phyloP scores from a whole-genome alignment of 2,329 filamentous ascomycete species.

The Penicillium rolfsii region DNA sequence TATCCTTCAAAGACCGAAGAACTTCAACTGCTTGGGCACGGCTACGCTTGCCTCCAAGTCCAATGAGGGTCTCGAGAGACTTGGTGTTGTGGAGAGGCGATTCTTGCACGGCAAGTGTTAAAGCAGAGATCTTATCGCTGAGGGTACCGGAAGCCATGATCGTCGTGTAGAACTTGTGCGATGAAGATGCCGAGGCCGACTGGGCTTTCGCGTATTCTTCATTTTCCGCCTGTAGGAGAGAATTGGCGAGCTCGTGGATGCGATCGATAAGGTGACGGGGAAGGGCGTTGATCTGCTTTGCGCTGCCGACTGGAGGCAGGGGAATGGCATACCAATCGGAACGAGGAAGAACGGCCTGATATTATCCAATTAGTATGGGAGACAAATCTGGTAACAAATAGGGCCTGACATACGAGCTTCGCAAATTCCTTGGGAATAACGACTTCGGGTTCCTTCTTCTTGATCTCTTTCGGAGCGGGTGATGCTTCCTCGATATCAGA shows the following conservation, averaged over 20 bases:
- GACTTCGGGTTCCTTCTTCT: conserved; percentile 24
- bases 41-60: conserved; percentile 87
- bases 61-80: conserved; percentile 81
- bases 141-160: conserved; percentile 97
- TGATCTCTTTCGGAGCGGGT: conserved; percentile 14
- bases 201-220: conserved; percentile 72
- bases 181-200: conserved; percentile 76
- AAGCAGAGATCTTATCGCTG: conserved; percentile 92
- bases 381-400: neutral
- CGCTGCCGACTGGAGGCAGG: conserved; percentile 57
- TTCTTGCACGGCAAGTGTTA: conserved; percentile 93
- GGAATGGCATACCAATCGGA: conserved; percentile 69
- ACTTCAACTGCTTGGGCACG: conserved; percentile 90
- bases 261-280: conserved; percentile 59
- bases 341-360: conserved; percentile 62
- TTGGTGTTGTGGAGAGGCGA: conserved; percentile 92
- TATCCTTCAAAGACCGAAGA: conserved; percentile 89
- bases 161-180: conserved; percentile 93
- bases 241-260: conserved; percentile 68
- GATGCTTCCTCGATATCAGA: conserved; percentile 36
- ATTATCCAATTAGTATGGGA: conserved; percentile 21
- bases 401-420: conserved; percentile 36
- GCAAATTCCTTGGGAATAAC: conserved; percentile 42
- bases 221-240: conserved; percentile 77
- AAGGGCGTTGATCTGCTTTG: conserved; percentile 51